These are phyloP conservation scores for Tuctoria greenei DNA, from an alignment of 176 grass and related monocot genomes.

Conservation along the genomic window DNA sequence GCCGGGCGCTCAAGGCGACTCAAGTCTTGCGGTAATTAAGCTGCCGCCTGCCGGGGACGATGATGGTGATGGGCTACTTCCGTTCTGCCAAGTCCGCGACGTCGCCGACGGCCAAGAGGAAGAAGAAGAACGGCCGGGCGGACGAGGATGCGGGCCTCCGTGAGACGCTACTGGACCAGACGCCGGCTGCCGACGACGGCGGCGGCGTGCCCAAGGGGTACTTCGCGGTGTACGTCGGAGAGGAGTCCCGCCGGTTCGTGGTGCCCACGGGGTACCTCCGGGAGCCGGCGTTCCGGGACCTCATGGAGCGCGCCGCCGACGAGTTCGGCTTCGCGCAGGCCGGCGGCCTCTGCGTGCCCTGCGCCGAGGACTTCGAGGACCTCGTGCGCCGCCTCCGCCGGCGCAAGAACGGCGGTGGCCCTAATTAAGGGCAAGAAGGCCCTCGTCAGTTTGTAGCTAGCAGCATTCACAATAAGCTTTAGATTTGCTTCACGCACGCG, in stretches of 20 bases:
- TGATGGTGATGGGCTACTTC: constrained; percentile 60
- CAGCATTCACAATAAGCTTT: no score
- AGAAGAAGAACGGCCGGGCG: neutral
- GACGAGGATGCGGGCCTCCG: constrained; percentile 1
- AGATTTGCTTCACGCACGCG: neutral
- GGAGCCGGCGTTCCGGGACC: constrained; percentile 46
- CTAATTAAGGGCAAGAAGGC: constrained; percentile 31
- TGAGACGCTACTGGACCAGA: constrained; percentile 41
- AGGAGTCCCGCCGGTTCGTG: constrained; percentile 51
- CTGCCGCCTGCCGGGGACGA: no score
- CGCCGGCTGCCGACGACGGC: neutral
- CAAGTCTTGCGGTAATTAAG: no score
- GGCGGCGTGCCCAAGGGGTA: constrained; percentile 52
- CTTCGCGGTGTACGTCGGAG: constrained; percentile 66
- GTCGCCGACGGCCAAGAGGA: neutral
- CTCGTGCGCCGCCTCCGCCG: constrained; percentile 38
- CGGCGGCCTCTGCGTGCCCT: constrained; percentile 53
- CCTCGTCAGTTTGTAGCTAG: constrained; percentile 9
- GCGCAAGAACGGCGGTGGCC: constrained; percentile 11
- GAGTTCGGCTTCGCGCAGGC: constrained; percentile 73
- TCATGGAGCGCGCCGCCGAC: constrained; percentile 65
- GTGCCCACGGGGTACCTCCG: constrained; percentile 57
- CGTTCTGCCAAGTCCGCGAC: neutral
- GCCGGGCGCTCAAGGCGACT: no score
- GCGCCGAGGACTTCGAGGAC: constrained; percentile 51